phyloP scores from a whole-genome alignment of 2,329 filamentous ascomycete species.

The Sporothrix variecibatus region DNA sequence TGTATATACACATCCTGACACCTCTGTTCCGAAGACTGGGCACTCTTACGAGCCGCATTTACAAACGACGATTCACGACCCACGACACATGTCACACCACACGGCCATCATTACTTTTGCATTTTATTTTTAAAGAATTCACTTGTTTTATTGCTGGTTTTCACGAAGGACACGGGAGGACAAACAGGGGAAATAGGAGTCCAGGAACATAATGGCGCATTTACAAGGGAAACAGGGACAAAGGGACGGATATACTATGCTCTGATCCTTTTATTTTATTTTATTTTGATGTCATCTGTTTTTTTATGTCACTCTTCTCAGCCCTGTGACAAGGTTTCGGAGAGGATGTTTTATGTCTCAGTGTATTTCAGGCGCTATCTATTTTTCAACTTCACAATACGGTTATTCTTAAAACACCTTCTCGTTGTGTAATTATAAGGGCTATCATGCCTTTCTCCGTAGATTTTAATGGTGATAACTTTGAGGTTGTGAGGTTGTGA shows the following conservation, averaged over 20 bases:
- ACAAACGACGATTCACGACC: neutral
- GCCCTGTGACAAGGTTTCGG: neutral
- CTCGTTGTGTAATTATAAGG: neutral
- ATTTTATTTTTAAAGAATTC: neutral
- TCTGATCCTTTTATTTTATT: neutral
- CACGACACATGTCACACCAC: neutral
- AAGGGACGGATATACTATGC: too few relatives aligned
- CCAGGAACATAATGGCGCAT: neutral
- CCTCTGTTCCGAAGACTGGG: neutral
- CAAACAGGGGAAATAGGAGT: neutral
- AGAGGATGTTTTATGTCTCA: neutral
- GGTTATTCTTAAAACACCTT: neutral
- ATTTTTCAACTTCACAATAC: neutral
- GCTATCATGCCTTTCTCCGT: neutral
- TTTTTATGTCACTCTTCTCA: neutral
- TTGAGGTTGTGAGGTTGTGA: too few relatives aligned
- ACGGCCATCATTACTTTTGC: neutral
- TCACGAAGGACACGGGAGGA: neutral
- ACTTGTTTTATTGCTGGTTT: neutral
- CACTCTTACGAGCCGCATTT: neutral
- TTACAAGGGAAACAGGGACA: neutral
- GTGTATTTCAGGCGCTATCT: neutral
- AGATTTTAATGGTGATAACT: neutral
- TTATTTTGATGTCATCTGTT: neutral
- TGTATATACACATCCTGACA: neutral